Evolutionary conservation across 78 protist genomes (phyloP), one percentile per base, ranked within the genome.

Genomic region (Dictyostelium intermedium): DNA sequence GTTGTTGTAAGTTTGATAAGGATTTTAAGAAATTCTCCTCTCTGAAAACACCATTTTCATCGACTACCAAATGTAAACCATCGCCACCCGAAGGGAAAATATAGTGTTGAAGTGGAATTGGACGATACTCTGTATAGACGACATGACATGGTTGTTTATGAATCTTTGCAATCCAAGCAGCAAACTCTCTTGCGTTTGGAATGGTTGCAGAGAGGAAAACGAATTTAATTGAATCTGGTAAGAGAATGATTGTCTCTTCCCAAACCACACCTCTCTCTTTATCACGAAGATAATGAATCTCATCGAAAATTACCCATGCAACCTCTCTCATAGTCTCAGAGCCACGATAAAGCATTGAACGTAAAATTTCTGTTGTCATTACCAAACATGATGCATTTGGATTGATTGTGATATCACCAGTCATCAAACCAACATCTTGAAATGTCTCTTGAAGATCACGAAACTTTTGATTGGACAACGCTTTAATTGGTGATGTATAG

Each of bases 341-440:
- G 35, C 99, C 99, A 8, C 97, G 85, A 93, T 98, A 99, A 32
- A 99, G 98, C 99, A 99, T 99, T 27, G 87, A 79, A 5, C 99
- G 96, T 14, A 99, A 97, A 89, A 99, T 98, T 92, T 98, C 99
- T 23, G 99, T 98, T 9, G 99, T 98, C 97, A 98, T 72, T 30
- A 98, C 95, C 18, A 98, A 91, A 72, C 98, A 98, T 6, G 97
- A 18, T 20, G 99, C 98, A 3, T 73, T 53, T 10, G 98, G 96
- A 78, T 97, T 96, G 32, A 98, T 86, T 2, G 97, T 95, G 6
- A 98, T 97, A 78, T 98, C 99, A 53, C 99, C 99, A 11, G 99
- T 98, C 82, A 98, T 72, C 61, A 98, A 66, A 18, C 99, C 99
- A 11, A 98, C 99, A 47, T 95, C 98, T 35, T 41, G 77, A 61